Percentiles rank a stretch among this genome's conserved stretches.
Evolutionary conservation across 306 rosid species (phyloP).

Genomic region (Erythrophleum fordii): DNA sequence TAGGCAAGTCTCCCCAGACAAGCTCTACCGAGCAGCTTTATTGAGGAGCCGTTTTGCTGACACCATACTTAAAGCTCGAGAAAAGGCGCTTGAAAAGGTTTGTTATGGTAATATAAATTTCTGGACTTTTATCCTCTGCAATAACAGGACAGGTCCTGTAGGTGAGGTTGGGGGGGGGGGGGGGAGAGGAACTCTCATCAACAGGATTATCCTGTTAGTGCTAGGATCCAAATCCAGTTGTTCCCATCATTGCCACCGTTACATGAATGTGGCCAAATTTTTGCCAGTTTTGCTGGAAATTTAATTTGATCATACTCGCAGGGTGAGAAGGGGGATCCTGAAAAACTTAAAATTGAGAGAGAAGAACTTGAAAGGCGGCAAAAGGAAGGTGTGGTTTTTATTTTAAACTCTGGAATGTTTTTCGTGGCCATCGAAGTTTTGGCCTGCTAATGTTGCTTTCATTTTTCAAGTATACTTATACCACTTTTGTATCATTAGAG

Average conservation of each 20-base stretch:
- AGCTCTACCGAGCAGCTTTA: slow-evolving; percentile 87
- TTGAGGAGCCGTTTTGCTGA: slow-evolving; percentile 86
- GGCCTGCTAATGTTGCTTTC: slow-evolving; percentile 9
- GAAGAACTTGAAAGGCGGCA: slow-evolving; percentile 88
- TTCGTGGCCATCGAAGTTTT: background rate
- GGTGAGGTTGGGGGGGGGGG: background rate
- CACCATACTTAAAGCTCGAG: slow-evolving; percentile 90
- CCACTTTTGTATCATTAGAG: slow-evolving; percentile 50
- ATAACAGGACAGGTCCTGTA: slow-evolving; percentile 13
- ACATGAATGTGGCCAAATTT: background rate
- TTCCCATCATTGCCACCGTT: slow-evolving; percentile 22
- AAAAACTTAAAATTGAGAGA: slow-evolving; percentile 78
- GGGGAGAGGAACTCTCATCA: background rate
- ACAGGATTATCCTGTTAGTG: slow-evolving; percentile 16
- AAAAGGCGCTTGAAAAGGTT: slow-evolving; percentile 97
- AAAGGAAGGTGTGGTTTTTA: slow-evolving; percentile 70
- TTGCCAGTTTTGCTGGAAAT: background rate
- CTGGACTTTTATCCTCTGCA: slow-evolving; percentile 5
- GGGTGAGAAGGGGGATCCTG: slow-evolving; percentile 95
- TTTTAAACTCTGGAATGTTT: slow-evolving; percentile 18
- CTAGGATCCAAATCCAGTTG: background rate
- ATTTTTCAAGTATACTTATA: background rate
- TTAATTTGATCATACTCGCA: slow-evolving; percentile 45
- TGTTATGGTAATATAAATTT: slow-evolving; percentile 44
- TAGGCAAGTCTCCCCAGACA: slow-evolving; percentile 97